phyloP scores from a whole-genome alignment of 2,329 filamentous ascomycete species.

The Phialophora macrospora region DNA sequence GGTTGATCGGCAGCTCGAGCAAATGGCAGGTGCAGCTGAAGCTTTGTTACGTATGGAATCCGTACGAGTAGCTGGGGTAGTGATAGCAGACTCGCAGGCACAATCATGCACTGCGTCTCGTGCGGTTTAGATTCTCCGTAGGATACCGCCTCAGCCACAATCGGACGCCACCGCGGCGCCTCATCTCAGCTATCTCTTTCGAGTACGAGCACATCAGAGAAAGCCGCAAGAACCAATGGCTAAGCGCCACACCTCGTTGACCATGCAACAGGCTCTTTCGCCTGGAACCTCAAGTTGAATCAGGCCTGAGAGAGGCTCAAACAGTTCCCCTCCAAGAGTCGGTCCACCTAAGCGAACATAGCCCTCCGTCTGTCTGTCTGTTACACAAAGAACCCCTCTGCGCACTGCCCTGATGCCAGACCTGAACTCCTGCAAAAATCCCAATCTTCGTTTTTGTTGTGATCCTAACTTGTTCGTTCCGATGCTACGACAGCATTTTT shows the following conservation, averaged over 20 bases:
- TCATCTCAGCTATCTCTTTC: not conserved
- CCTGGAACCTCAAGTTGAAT: not conserved
- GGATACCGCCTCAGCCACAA: not conserved
- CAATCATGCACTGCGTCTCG: not conserved
- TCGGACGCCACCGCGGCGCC: not conserved
- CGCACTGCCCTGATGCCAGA: not conserved
- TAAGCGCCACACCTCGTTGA: not conserved
- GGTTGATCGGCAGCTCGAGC: constrained; percentile 1
- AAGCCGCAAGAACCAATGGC: not conserved
- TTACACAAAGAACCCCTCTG: not conserved
- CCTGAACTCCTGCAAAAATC: not conserved
- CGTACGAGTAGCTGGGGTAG: not conserved
- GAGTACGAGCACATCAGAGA: not conserved
- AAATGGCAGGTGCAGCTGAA: constrained; percentile 4
- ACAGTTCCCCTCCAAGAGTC: no score
- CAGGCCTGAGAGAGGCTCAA: not conserved
- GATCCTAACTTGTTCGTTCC: not conserved
- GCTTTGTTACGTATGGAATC: constrained; percentile 8
- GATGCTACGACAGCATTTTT: not conserved
- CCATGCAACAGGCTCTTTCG: not conserved
- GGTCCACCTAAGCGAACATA: not conserved
- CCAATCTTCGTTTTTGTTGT: not conserved
- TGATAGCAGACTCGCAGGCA: constrained; percentile 2
- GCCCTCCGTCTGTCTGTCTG: not conserved
- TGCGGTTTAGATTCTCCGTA: not conserved